Evolutionary conservation across 768 basidiomycete genomes (phyloP).

Genomic region (Sutorius australiensis): DNA sequence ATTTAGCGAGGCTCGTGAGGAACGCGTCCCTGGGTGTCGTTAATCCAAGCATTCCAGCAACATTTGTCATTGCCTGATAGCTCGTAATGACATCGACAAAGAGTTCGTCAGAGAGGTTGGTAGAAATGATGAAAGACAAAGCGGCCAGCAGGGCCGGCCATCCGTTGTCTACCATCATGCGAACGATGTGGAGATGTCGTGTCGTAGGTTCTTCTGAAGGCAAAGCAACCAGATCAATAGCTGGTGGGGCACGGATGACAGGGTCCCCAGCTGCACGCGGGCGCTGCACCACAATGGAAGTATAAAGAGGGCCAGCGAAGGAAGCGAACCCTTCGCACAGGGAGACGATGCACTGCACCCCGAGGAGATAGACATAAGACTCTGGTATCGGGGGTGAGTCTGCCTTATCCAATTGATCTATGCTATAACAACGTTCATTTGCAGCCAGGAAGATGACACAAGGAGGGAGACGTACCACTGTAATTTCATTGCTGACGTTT

Average conservation of each 20-base stretch:
- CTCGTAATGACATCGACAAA: constrained; percentile 84
- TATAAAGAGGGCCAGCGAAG: constrained; percentile 74
- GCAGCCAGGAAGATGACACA: not conserved
- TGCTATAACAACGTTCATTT: constrained; percentile 46
- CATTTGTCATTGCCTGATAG: constrained; percentile 81
- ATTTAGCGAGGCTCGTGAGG: constrained; percentile 83
- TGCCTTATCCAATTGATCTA: constrained; percentile 97
- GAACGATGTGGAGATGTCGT: constrained; percentile 57
- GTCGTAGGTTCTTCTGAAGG: constrained; percentile 52
- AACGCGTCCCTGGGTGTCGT: constrained; percentile 91
- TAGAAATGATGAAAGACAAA: constrained; percentile 83
- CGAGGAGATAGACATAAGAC: constrained; percentile 88
- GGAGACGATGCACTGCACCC: constrained; percentile 81
- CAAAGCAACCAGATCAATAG: constrained; percentile 59
- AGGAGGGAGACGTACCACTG: constrained; percentile 63
- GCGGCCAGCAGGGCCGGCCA: constrained; percentile 95
- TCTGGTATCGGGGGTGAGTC: constrained; percentile 94
- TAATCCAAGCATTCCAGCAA: constrained; percentile 85
- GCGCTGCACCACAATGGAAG: constrained; percentile 60
- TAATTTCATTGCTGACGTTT: constrained; percentile 78
- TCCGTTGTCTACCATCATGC: constrained; percentile 76
- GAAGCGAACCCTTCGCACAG: constrained; percentile 83
- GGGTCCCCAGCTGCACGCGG: constrained; percentile 61
- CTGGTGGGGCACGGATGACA: constrained; percentile 65
- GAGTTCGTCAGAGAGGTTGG: constrained; percentile 87